Base-by-base conservation (phyloP, 2,329 filamentous ascomycete genomes). In the Sporothrix dimorphospora region DNA sequence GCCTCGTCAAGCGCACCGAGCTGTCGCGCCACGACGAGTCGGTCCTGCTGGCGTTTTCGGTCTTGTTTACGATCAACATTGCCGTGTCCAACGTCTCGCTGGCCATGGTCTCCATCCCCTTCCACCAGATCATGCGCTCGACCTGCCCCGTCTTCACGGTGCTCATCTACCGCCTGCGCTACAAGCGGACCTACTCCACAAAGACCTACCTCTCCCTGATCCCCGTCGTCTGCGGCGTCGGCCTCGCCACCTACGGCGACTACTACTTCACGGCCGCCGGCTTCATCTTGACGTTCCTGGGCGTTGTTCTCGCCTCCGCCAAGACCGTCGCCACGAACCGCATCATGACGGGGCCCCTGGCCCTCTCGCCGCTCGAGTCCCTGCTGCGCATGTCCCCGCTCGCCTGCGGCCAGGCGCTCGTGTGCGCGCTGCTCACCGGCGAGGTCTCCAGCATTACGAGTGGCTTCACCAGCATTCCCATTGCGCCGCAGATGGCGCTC, bases 281-380 rank as follows among this genome's bases (percentile, higher is more conserved):
- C 19, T 88, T 88, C 80, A 76, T 85, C 51, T 80, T 89, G 47
- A 88, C 86, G 34, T 82, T 87, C 38, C 78, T 87, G 8, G 87
- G 87, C 71, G 86, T 88, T 16, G 73, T 88, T 70, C 81, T 88
- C 9, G 87, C 87, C 34, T 83, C 85, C 19, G 75, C 86, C 79
- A 90, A 90, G 83, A 90, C 88, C 0, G 86, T 91, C 34, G 87
- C 87, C 27, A 89, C 88, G 38, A 90, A 90, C 80, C 85, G 87
- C 76, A 85, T 90, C 76, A 89, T 90, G 86, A 90, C 88, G 9
- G 88, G 88, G 38, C 83, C 84, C 4, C 83, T 90, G 34, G 83
- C 85, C 27, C 84, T 90, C 4, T 85, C 86, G 1, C 85, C 88
- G 1, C 82, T 89, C 74, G 89, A 91, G 77, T 83, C 90, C 30